A percentile compares a stretch with the other conserved stretches of the same genome.
Conservation (phyloP, 2,329 filamentous ascomycete species). For the Paracoccidioides brasiliensis region DNA sequence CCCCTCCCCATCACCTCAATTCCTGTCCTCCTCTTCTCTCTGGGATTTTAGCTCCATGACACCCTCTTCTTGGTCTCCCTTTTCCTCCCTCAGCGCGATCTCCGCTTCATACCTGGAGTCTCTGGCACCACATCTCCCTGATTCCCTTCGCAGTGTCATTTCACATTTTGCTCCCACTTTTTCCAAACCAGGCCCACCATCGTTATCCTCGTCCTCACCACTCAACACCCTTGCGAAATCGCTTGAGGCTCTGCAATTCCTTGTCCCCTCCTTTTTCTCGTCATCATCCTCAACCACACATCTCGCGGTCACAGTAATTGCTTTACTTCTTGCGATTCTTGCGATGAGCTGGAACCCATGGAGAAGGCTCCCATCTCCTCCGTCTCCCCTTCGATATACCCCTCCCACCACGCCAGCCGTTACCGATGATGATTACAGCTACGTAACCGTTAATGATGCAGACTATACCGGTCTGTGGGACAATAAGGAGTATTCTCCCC, state of each 20-base stretch:
- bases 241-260: background rate
- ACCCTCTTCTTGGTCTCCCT: slow-evolving; percentile 22
- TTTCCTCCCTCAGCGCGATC: slow-evolving; percentile 30
- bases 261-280: background rate
- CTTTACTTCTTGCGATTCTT: background rate
- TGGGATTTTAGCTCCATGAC: slow-evolving; percentile 21
- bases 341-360: slow-evolving; percentile 11
- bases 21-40: background rate
- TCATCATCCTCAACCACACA: background rate
- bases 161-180: slow-evolving; percentile 9
- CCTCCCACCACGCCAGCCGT: slow-evolving; percentile 21
- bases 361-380: slow-evolving; percentile 20
- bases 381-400: slow-evolving; percentile 18
- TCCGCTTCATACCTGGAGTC: slow-evolving; percentile 27
- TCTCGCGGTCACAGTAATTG: background rate
- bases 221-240: background rate
- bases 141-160: slow-evolving; percentile 1
- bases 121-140: slow-evolving; percentile 20
- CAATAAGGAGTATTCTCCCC: background rate
- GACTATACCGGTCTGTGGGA: slow-evolving; percentile 11
- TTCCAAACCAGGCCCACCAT: background rate
- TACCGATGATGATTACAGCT: slow-evolving; percentile 27
- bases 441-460: slow-evolving; percentile 26
- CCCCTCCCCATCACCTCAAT: background rate
- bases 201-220: background rate